Evolutionary conservation across 2,329 filamentous ascomycete genomes (phyloP), one percentile per base, ranked within the genome.

Genomic region (Aspergillus sp.): DNA sequence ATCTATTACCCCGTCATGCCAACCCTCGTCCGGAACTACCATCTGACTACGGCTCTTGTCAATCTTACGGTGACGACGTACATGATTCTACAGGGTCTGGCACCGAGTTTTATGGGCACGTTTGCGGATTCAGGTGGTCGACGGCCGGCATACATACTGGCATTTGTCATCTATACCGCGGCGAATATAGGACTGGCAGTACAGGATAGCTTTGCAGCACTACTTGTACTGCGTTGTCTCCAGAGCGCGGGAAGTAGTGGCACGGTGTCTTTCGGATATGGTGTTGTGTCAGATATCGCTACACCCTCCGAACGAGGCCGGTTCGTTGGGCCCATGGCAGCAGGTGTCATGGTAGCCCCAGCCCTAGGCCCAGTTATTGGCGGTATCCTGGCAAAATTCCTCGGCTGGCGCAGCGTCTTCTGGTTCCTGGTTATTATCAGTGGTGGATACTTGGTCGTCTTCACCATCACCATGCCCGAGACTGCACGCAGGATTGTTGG

Each of bases 401-500:
- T 58, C 15, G 58, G 60, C 20, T 66, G 62, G 60, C 48, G 54
- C 22, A 60, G 54, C 41, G 58, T 64, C 3, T 66, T 66, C 50
- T 66, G 62, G 63, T 60, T 67, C 35, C 49, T 67, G 4, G 50
- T 56, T 5, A 57, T 65, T 20, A 22, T 60, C 6, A 54, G 60
- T 3, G 61, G 54, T 3, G 42, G 50, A 1, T 54, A 57, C 4
- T 39, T 59, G 25, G 10, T 57, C 5, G 19, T 55, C 1, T 54
- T 53, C 15, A 25, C 50, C 19, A 22, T 54, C 10, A 20, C 41
- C 30, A 51, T 57, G 32, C 66, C 62, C 0, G 66, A 71, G 44
- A 70, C 66, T 0, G 54, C 52, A n/a, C 58, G 66, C 7, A 55
- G 51, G 4, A 54, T 68, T 2, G 65, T 68, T 5, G 65, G 62